A percentile compares a stretch with the other conserved stretches of the same genome.
Conservation (phyloP, 768 basidiomycete genomes). For the Rhodocollybia butyracea region DNA sequence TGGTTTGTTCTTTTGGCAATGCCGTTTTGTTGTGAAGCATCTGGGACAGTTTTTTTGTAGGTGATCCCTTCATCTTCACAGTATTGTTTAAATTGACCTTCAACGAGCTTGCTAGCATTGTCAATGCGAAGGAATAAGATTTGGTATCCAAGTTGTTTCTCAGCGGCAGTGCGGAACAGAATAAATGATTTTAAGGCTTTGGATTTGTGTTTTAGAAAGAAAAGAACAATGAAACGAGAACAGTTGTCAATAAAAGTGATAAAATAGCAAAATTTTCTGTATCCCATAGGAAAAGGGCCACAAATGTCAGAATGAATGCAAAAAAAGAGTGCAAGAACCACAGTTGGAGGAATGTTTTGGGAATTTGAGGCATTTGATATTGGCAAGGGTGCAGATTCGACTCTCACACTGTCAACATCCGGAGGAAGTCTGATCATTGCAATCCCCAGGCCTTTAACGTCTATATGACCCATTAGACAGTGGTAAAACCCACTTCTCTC, state of each 20-base stretch:
- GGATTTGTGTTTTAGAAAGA: not conserved
- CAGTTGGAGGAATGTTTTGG: too few species aligned
- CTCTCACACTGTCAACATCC: too few species aligned
- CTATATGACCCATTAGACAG: slow-evolving; percentile 15
- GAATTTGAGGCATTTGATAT: too few species aligned
- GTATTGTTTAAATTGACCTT: slow-evolving; percentile 12
- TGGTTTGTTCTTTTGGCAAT: slow-evolving; percentile 20
- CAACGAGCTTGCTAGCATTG: slow-evolving; percentile 22
- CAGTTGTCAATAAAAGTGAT: slow-evolving; percentile 24
- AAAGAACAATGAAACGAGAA: slow-evolving; percentile 9
- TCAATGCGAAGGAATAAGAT: slow-evolving; percentile 15
- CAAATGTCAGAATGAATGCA: slow-evolving; percentile 17
- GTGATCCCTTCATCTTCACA: slow-evolving; percentile 18
- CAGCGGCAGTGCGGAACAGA: slow-evolving; percentile 5
- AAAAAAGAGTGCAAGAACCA: slow-evolving; percentile 7
- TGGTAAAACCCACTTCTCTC: not conserved
- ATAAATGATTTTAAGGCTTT: slow-evolving; percentile 7
- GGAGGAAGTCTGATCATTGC: slow-evolving; percentile 10
- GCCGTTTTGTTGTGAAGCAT: slow-evolving; percentile 25
- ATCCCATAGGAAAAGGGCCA: slow-evolving; percentile 9
- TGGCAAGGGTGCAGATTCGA: too few species aligned
- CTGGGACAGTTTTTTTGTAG: slow-evolving; percentile 16
- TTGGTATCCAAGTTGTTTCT: not conserved
- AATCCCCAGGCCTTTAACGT: slow-evolving; percentile 16
- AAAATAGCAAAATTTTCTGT: slow-evolving; percentile 16